Evolutionary conservation across 2,329 filamentous ascomycete genomes (phyloP).

Genomic region (Penicillium verrucosum): DNA sequence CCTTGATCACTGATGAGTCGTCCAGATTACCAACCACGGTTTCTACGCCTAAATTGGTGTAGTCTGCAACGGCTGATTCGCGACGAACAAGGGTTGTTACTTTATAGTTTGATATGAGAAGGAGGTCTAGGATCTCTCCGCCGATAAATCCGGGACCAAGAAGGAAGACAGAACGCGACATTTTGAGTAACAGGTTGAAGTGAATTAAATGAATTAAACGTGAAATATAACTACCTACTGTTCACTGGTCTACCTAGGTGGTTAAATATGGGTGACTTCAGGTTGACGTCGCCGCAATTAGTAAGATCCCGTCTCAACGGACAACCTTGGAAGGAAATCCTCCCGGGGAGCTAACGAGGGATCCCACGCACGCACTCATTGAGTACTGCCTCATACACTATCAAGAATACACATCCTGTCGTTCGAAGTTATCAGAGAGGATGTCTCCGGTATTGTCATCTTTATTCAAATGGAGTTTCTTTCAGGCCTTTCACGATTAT

Average conservation of each 20-base stretch:
- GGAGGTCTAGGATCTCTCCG: conserved; percentile 46
- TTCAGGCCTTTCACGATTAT: too few species aligned
- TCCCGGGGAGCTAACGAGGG: too few species aligned
- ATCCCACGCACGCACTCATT: too few species aligned
- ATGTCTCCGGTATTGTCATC: too few species aligned
- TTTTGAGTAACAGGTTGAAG: neutral
- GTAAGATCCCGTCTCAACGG: neutral
- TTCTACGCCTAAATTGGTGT: conserved; percentile 39
- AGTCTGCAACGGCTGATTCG: conserved; percentile 30
- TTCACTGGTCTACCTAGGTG: neutral
- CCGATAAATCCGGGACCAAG: conserved; percentile 31
- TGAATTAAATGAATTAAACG: too few species aligned
- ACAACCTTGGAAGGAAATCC: too few species aligned
- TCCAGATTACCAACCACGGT: neutral
- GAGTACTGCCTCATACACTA: too few species aligned
- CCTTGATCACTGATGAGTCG: neutral
- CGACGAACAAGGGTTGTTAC: conserved; percentile 44
- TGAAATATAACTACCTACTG: neutral
- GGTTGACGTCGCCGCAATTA: neutral
- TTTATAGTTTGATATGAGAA: conserved; percentile 42
- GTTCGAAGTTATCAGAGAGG: too few species aligned
- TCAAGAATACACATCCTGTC: too few species aligned
- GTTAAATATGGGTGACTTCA: neutral
- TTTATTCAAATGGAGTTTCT: too few species aligned
- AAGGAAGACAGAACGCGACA: neutral